Evolutionary conservation across 2,329 filamentous ascomycete species (phyloP).

Genomic region (Pestalotiopsis sp.): DNA sequence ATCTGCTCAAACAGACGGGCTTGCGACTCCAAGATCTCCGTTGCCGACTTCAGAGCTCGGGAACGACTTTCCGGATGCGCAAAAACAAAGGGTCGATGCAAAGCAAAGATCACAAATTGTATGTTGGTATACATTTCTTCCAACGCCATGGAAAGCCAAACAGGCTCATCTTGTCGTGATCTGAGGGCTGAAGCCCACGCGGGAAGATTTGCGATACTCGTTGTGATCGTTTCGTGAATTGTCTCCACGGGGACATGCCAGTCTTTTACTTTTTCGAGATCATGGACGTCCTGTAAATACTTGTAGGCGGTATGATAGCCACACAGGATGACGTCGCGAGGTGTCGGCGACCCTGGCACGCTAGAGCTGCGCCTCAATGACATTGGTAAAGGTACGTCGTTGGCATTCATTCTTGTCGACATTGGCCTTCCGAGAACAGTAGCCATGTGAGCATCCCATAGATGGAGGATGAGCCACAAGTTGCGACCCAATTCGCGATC

Average conservation of each 20-base stretch:
- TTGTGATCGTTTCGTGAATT: background rate
- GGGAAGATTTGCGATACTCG: background rate
- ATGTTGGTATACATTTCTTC: background rate
- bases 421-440: background rate
- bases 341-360: background rate
- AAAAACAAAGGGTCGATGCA: background rate
- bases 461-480: background rate
- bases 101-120: background rate
- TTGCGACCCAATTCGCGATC: background rate
- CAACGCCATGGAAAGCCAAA: background rate
- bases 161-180: background rate
- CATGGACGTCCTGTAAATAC: background rate
- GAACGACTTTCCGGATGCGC: background rate
- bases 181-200: background rate
- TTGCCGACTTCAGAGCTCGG: background rate
- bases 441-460: background rate
- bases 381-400: background rate
- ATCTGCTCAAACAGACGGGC: background rate
- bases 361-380: background rate
- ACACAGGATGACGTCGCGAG: background rate
- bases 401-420: background rate
- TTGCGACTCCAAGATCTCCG: background rate
- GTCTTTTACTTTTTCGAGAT: background rate
- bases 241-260: background rate
- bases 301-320: background rate